phyloP scores from a whole-genome alignment of 768 basidiomycete species.

The Mycena kentingensis region DNA sequence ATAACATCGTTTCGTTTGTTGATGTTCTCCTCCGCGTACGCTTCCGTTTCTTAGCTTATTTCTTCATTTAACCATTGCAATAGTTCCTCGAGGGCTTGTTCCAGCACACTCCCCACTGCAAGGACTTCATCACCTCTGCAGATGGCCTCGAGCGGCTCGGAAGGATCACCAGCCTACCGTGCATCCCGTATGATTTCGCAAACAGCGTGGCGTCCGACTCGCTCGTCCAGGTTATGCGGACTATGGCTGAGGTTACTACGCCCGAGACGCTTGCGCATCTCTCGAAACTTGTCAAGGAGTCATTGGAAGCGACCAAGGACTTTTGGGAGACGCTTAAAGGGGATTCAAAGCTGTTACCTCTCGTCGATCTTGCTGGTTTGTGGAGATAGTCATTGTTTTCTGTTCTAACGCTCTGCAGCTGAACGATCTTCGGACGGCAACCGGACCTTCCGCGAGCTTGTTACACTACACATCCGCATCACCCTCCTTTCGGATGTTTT shows the following conservation, averaged over 20 bases:
- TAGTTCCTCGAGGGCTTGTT: constrained; percentile 95
- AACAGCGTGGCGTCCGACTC: constrained; percentile 85
- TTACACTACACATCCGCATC: constrained; percentile 76
- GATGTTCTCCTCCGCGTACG: constrained; percentile 78
- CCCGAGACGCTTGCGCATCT: constrained; percentile 73
- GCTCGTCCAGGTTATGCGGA: constrained; percentile 84
- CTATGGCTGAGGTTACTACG: constrained; percentile 85
- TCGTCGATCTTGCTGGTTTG: constrained; percentile 56
- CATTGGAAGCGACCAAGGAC: constrained; percentile 65
- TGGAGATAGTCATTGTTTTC: constrained; percentile 6
- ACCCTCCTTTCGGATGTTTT: constrained; percentile 88
- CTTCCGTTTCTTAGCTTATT: constrained; percentile 4
- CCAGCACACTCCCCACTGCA: constrained; percentile 86
- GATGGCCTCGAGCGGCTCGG: constrained; percentile 77
- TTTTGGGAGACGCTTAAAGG: constrained; percentile 65
- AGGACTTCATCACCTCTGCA: constrained; percentile 79
- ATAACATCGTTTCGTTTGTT: constrained; percentile 73
- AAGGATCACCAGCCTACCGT: constrained; percentile 78
- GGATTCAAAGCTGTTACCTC: constrained; percentile 62
- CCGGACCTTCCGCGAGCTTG: constrained; percentile 66
- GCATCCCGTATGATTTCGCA: constrained; percentile 86
- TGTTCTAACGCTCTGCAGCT: constrained; percentile 34
- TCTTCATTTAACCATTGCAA: constrained; percentile 8
- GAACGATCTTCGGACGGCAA: constrained; percentile 56
- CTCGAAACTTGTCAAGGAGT: constrained; percentile 66